Base-by-base conservation (phyloP, 306 rosid genomes). In the Parietaria judaica region DNA sequence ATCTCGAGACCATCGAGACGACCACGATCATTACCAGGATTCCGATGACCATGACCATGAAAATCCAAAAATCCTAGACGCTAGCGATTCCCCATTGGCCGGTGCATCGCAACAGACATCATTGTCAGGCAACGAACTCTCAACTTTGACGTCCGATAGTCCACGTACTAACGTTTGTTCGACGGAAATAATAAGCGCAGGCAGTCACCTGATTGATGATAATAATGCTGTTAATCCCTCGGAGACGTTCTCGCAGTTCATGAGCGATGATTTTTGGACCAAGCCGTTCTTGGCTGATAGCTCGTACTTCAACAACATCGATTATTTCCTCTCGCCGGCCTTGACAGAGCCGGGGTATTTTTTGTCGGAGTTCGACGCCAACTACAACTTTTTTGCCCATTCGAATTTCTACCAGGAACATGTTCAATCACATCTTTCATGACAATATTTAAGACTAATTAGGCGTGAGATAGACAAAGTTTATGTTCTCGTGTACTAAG, bases 201-300 rank as follows among this genome's bases (percentile, higher is more conserved):
- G 31, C 31, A 23, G 31, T 23, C 31, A 23, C 31, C 61, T 5
- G 11, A 72, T 41, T n/a, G 58, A 14, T n/a, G 58, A 14, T 23
- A 23, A 2, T 31, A 34, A 23, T 31, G 31, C 2, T 23, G 31
- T 1, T 23, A 11, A 35, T 56, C 65, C 66, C 49, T 11, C 58
- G 3, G 80, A 71, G 1, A 45, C 49, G 1, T 57, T 14, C n/a
- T 46, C 58, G 10, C 69, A 66, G 12, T 63, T 23, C 31, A 23
- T 69, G 56, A 48, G 58, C 31, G 76, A 47, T 15, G 47, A 57
- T 68, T 78, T 81, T 70, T 78, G 79, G 87, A 61, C 77, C 13
- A 69, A 78, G 52, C 77, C 81, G 52, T 75, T 78, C 70, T 8
- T 73, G 61, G 53, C 64, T 1, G 83, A 75, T 16, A 51, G 56